Evolutionary conservation across 2,329 filamentous ascomycete species (phyloP), one percentile per base, ranked within the genome.

Genomic region (Cladosporium phlei): DNA sequence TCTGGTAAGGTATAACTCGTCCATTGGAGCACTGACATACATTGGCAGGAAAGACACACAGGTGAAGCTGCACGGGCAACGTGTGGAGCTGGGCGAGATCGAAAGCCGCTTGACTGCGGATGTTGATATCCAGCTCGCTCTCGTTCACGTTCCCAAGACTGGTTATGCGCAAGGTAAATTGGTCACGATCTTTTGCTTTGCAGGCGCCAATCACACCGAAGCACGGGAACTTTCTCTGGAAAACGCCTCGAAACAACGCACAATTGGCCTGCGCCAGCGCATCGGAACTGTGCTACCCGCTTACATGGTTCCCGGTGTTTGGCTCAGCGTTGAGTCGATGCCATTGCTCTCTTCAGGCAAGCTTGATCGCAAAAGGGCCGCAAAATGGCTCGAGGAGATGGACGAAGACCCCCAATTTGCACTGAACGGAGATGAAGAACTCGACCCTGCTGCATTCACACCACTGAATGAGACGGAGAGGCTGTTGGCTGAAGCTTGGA

Each of bases 61-160:
- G 28, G 43, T 54, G 25, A 58, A 59, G 38, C 34, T 59, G 25
- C 38, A 47, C 12, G 56, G 55, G 4, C 52, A 56, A 40, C 47
- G 55, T 9, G 40, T 59, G 12, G 56, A 59, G 35, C 40, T 56
- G 11, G 46, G 34, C 8, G 56, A 57, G 22, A 49, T 58, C 4
- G 57, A 56, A 10, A 37, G 32, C 9, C 81, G 80, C 35, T 71
- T 77, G 19, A 77, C 78, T 0, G 73, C 80, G 0, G 53, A 65
- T 0, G 69, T 69, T 1, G 68, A 93, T 6, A 71, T 76, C 12
- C 87, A 95, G 55, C 82, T 88, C 0, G 81, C 82, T 3, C 94
- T 89, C 0, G 69, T 94, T 10, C 86, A 95, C 1, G 67, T 85
- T n/a, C 3, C 85, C 82, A 49, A 79, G 77, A 5, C 83, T 86